Percentiles rank a stretch among this genome's conserved stretches.
Conservation (phyloP, 495 filamentous ascomycete genomes). For the Aspergillus sclerotioniger region DNA sequence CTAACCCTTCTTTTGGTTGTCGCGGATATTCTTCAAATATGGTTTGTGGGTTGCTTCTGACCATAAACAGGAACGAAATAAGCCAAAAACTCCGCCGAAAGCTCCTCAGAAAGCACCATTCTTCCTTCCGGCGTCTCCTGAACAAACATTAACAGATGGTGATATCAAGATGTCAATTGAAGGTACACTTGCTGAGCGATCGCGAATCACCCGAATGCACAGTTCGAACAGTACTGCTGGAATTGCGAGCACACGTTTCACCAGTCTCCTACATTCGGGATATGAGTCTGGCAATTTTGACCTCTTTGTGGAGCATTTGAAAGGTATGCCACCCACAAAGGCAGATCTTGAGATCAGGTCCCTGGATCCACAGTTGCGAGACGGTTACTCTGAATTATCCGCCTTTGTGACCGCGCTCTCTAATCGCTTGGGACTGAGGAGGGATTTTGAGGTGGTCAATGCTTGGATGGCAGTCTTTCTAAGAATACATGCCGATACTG, state of each 20-base stretch:
- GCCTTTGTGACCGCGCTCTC: conserved; percentile 77
- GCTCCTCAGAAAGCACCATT: conserved; percentile 92
- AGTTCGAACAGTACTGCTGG: conserved; percentile 21
- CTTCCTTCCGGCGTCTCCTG: conserved; percentile 69
- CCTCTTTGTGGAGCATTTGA: conserved; percentile 70
- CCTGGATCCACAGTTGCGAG: conserved; percentile 49
- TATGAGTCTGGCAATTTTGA: conserved; percentile 45
- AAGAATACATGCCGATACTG: conserved; percentile 65
- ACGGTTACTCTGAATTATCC: conserved; percentile 53
- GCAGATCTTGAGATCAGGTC: conserved; percentile 89
- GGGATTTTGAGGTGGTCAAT: conserved; percentile 90
- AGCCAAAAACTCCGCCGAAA: conserved; percentile 88
- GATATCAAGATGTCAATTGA: conserved; percentile 22
- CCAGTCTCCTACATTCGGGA: conserved; percentile 48
- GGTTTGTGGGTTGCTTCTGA: conserved; percentile 12
- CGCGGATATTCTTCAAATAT: not conserved
- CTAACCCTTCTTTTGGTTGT: not conserved
- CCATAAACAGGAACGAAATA: conserved; percentile 68
- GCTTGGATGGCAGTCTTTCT: conserved; percentile 96
- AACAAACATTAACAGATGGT: conserved; percentile 23
- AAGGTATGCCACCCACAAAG: conserved; percentile 71
- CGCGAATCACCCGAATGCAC: conserved; percentile 52
- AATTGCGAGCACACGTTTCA: conserved; percentile 49
- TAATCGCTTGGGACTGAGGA: conserved; percentile 56
- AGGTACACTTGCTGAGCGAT: conserved; percentile 29